phyloP scores from a whole-genome alignment of 2,329 filamentous ascomycete genomes.

The Magnaporthiopsis incrustans region DNA sequence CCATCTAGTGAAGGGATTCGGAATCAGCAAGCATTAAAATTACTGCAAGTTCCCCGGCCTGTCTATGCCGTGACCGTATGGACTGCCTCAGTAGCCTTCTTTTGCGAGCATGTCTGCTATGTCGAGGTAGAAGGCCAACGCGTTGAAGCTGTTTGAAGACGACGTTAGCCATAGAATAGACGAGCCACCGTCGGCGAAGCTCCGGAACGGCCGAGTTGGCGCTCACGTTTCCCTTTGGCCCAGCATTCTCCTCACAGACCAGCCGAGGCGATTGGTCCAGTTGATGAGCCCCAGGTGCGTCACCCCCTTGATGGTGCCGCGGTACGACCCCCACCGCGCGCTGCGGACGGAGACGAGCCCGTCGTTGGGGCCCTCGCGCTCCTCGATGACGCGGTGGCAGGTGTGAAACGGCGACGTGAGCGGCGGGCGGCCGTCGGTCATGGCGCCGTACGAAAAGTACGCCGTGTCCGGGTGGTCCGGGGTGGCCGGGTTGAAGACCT shows the following conservation, averaged over 20 bases:
- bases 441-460: constrained; percentile 57
- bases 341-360: constrained; percentile 60
- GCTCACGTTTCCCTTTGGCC: constrained; percentile 46
- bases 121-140: constrained; percentile 58
- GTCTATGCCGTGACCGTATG: not conserved
- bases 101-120: constrained; percentile 65
- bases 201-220: not conserved
- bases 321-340: constrained; percentile 54
- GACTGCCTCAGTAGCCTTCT: constrained; percentile 34
- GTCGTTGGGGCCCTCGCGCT: constrained; percentile 53
- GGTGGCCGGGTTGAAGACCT: constrained; percentile 50
- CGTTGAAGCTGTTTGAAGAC: constrained; percentile 45
- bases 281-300: constrained; percentile 61
- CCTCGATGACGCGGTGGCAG: constrained; percentile 41
- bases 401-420: constrained; percentile 56
- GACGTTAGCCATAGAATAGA: not conserved
- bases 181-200: not conserved
- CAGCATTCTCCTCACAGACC: constrained; percentile 44
- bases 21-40: too few relatives aligned
- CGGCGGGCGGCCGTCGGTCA: constrained; percentile 39
- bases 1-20: too few relatives aligned
- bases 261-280: constrained; percentile 55
- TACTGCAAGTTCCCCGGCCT: not conserved
- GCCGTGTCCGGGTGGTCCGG: constrained; percentile 43
- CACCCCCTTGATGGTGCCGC: constrained; percentile 53